Percentiles rank a stretch among this genome's conserved stretches.
These are phyloP conservation scores for Pichia sp. DNA, from an alignment of 1,139 yeast species.

Conservation along the genomic window DNA sequence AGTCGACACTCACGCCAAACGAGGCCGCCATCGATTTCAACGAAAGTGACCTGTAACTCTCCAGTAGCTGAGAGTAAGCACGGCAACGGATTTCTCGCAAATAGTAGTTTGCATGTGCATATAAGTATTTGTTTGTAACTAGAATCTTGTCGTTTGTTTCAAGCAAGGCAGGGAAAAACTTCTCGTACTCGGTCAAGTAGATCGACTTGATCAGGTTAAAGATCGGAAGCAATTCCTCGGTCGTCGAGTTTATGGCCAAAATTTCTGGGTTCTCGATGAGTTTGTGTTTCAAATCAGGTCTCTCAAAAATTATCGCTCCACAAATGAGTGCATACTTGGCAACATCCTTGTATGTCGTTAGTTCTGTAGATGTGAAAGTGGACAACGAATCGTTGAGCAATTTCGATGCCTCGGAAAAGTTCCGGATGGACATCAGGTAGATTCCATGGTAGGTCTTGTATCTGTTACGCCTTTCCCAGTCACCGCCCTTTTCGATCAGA, in stretches of 20 bases:
- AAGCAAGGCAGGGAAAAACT: conserved; percentile 73
- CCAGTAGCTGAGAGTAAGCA: conserved; percentile 91
- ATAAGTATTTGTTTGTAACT: conserved; percentile 68
- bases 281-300: conserved; percentile 80
- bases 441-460: conserved; percentile 89
- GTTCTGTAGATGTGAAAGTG: conserved; percentile 93
- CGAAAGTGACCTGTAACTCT: conserved; percentile 88
- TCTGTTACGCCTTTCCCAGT: conserved; percentile 97
- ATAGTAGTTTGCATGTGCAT: conserved; percentile 76
- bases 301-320: conserved; percentile 76
- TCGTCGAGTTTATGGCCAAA: conserved; percentile 70
- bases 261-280: conserved; percentile 94
- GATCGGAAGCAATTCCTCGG: conserved; percentile 74
- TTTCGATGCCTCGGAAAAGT: conserved; percentile 78
- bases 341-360: conserved; percentile 83
- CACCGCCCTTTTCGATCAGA: conserved; percentile 93
- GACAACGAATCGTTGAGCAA: conserved; percentile 87
- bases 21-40: conserved; percentile 90
- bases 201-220: conserved; percentile 80
- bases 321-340: conserved; percentile 85
- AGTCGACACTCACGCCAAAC: conserved; percentile 83
- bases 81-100: conserved; percentile 92
- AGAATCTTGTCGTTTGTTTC: conserved; percentile 75
- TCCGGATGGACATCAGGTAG: conserved; percentile 77
- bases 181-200: conserved; percentile 83